Conservation (phyloP, 2,329 filamentous ascomycete genomes). For the Daldinia sp. region DNA sequence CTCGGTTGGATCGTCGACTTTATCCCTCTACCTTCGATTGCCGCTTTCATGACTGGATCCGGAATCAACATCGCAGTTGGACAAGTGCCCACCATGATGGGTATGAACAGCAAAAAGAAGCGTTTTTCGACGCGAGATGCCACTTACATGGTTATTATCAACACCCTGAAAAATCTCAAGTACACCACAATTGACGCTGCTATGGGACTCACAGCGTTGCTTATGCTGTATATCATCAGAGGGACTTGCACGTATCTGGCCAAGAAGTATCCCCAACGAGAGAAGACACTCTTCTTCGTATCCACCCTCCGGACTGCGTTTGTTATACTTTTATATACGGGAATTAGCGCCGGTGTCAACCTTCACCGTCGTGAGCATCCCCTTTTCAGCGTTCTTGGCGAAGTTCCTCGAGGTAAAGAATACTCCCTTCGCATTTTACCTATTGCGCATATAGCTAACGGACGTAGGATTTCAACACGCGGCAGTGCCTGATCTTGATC, state of each 20-base stretch:
- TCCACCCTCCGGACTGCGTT: conserved; percentile 83
- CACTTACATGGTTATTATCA: conserved; percentile 64
- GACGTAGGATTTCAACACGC: conserved; percentile 69
- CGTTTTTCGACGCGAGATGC: conserved; percentile 55
- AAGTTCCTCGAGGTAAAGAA: conserved; percentile 74
- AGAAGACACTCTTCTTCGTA: conserved; percentile 81
- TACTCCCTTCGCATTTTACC: not conserved
- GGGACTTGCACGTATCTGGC: conserved; percentile 71
- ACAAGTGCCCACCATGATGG: conserved; percentile 64
- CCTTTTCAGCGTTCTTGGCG: conserved; percentile 68
- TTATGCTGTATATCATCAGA: conserved; percentile 76
- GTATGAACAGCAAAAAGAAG: conserved; percentile 63
- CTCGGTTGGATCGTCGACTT: conserved; percentile 67
- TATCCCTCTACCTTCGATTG: conserved; percentile 65
- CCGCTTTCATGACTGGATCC: conserved; percentile 67
- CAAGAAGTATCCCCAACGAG: conserved; percentile 73
- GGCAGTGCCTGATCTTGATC: conserved; percentile 47
- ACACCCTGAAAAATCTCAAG: conserved; percentile 61
- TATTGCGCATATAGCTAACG: conserved; percentile 15
- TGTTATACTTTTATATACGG: conserved; percentile 82
- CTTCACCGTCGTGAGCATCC: conserved; percentile 33
- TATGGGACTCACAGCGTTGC: conserved; percentile 76
- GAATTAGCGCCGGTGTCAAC: conserved; percentile 67
- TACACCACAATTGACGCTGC: conserved; percentile 75
- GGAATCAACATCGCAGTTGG: conserved; percentile 63